phyloP scores from a whole-genome alignment of 768 basidiomycete genomes.

The Hortiboletus campestris region DNA sequence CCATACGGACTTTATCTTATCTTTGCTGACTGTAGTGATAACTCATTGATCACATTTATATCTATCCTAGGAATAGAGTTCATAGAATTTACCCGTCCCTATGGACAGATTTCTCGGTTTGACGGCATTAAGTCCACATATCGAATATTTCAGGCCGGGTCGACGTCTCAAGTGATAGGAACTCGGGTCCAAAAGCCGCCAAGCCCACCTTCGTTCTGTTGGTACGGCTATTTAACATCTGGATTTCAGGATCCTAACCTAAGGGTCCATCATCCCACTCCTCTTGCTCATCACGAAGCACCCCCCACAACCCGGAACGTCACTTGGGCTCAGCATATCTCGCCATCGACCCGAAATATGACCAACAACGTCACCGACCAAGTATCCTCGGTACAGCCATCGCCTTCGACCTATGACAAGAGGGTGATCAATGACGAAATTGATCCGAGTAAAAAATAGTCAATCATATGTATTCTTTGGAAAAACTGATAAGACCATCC shows the following conservation, averaged over 20 bases:
- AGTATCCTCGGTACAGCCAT: constrained; percentile 88
- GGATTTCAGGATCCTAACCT: background rate
- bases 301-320: constrained; percentile 77
- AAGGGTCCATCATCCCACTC: constrained; percentile 15
- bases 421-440: background rate
- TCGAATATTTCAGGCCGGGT: background rate
- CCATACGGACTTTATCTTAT: background rate
- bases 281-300: constrained; percentile 76
- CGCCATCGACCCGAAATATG: constrained; percentile 84
- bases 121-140: background rate
- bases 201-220: background rate
- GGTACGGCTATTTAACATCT: background rate
- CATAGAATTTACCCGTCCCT: background rate
- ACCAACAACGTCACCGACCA: constrained; percentile 67
- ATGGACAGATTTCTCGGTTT: background rate
- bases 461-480: constrained; percentile 76
- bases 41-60: background rate
- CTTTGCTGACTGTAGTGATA: constrained; percentile 21
- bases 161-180: background rate
- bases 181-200: background rate
- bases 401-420: constrained; percentile 53
- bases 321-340: constrained; percentile 68
- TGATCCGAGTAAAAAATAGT: background rate
- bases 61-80: constrained; percentile 2
- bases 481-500: constrained; percentile 77